Evolutionary conservation across 2,329 filamentous ascomycete species (phyloP).

Genomic region (Penicillium sclerotigenum): DNA sequence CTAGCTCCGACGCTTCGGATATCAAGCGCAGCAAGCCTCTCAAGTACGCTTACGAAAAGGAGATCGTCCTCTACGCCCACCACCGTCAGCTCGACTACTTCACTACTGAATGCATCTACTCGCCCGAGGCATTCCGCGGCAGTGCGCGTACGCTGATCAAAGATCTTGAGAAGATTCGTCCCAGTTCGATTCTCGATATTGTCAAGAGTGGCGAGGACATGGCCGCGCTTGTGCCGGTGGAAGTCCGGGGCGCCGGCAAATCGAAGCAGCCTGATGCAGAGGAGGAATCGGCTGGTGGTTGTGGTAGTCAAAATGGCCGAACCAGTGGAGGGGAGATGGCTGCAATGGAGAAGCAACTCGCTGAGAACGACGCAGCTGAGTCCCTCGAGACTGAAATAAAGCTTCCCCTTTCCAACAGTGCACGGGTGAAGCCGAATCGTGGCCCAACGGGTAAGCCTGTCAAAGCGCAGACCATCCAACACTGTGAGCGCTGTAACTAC

Average conservation of each 20-base stretch:
- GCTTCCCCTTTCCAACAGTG: constrained; percentile 22
- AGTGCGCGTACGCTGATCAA: constrained; percentile 91
- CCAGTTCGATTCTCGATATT: constrained; percentile 91
- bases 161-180: constrained; percentile 86
- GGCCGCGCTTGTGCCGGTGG: constrained; percentile 74
- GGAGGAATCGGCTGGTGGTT: constrained; percentile 63
- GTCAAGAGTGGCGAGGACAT: constrained; percentile 95
- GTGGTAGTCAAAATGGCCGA: constrained; percentile 67
- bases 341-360: constrained; percentile 71
- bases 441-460: constrained; percentile 57
- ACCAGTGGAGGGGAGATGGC: constrained; percentile 74
- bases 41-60: constrained; percentile 98
- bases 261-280: constrained; percentile 32
- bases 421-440: constrained; percentile 22
- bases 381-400: constrained; percentile 66
- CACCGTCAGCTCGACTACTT: constrained; percentile 98
- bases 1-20: constrained; percentile 70
- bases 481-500: constrained; percentile 86
- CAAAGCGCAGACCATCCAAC: constrained; percentile 58
- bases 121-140: constrained; percentile 91
- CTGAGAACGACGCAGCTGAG: constrained; percentile 59
- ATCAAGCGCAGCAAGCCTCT: constrained; percentile 95
- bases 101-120: constrained; percentile 97
- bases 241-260: constrained; percentile 40
- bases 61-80: constrained; percentile 96